These are phyloP conservation scores for Acaromyces ingoldii DNA, from an alignment of 1,284 basidiomycete species.

Conservation along the genomic window DNA sequence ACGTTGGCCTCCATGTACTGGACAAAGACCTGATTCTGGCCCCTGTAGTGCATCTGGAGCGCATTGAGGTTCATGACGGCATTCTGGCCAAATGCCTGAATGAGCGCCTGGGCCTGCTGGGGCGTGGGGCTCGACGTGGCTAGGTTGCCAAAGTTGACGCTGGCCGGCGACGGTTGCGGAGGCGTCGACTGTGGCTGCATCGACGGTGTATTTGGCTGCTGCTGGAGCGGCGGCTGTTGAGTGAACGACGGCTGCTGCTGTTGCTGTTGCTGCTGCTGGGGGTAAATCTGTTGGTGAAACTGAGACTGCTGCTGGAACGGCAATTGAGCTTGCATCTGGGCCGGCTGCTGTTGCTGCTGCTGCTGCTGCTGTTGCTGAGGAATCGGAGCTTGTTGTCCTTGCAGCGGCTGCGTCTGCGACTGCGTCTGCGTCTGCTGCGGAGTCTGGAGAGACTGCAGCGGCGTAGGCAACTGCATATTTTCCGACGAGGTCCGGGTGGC, in stretches of 20 bases:
- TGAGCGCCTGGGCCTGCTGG: slow-evolving; percentile 29
- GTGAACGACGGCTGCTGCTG: background rate
- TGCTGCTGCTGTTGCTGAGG: slow-evolving; percentile 2
- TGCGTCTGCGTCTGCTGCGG: background rate
- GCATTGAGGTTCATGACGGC: slow-evolving; percentile 31
- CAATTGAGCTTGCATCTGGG: too few relatives aligned
- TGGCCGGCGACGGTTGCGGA: background rate
- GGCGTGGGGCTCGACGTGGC: slow-evolving; percentile 19
- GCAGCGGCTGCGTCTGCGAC: background rate
- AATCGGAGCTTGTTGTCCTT: background rate
- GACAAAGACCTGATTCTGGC: slow-evolving; percentile 31
- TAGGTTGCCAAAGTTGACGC: background rate
- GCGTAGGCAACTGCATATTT: too few relatives aligned
- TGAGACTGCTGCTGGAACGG: background rate
- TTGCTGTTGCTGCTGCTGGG: background rate
- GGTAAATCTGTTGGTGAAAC: background rate
- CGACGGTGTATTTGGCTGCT: slow-evolving; percentile 4
- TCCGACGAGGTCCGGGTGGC: too few relatives aligned
- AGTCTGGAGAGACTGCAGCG: background rate
- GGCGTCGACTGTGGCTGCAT: background rate
- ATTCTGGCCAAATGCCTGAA: slow-evolving; percentile 35
- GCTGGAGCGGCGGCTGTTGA: slow-evolving; percentile 1
- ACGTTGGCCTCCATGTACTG: slow-evolving; percentile 31
- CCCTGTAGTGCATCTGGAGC: slow-evolving; percentile 28
- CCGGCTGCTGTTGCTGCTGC: background rate